These are phyloP conservation scores for Talinum fruticosum DNA, from an alignment of 148 eudicot genomes.

Conservation along the genomic window DNA sequence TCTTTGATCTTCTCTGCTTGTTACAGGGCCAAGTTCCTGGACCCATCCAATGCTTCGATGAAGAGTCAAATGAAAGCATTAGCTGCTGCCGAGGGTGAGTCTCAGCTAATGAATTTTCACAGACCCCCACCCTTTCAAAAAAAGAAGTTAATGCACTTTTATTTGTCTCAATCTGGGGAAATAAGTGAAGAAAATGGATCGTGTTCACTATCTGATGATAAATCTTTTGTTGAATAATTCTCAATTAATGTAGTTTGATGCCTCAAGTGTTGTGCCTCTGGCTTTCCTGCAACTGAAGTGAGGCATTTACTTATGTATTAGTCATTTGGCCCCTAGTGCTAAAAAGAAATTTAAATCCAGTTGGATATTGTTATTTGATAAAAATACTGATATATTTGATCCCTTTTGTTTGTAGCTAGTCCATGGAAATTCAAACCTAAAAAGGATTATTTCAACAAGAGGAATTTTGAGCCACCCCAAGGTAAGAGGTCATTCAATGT, in stretches of 20 bases:
- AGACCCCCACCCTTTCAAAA: neutral
- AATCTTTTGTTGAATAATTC: neutral
- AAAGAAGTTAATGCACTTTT: neutral
- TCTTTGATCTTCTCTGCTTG: neutral
- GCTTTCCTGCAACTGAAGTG: neutral
- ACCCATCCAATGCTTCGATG: constrained; percentile 69
- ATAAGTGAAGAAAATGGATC: neutral
- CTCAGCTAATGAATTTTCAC: neutral
- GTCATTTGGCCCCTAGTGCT: neutral
- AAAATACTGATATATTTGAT: constrained; percentile 15
- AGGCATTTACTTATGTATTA: neutral
- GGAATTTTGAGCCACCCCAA: constrained; percentile 57
- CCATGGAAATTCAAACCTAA: constrained; percentile 66
- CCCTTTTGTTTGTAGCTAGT: constrained; percentile 45
- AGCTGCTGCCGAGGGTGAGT: constrained; percentile 86
- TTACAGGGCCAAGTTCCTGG: constrained; percentile 74
- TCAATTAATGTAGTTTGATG: neutral
- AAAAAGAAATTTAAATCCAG: neutral
- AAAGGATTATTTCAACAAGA: constrained; percentile 74
- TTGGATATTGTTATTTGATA: neutral
- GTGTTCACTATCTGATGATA: neutral
- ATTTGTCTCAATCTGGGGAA: neutral
- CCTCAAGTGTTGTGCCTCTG: neutral
- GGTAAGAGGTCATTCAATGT: constrained; percentile 43
- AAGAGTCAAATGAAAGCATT: constrained; percentile 82